These are phyloP conservation scores for Malus hybrid DNA, from an alignment of 331 rosid species.

Conservation along the genomic window DNA sequence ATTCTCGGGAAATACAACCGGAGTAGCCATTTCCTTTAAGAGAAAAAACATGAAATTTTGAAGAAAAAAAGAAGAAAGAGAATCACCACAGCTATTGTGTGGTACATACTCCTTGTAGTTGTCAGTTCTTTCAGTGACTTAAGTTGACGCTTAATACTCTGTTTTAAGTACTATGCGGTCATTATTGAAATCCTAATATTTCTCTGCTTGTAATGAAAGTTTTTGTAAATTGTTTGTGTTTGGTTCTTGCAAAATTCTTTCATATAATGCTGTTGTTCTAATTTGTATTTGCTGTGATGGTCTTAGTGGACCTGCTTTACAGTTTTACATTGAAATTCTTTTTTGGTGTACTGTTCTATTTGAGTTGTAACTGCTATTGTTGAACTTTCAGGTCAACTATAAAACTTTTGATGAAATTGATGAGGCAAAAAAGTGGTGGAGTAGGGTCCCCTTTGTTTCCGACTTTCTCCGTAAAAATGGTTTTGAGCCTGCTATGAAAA, in stretches of 20 bases:
- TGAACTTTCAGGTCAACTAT: constrained; percentile 65
- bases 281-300: not conserved
- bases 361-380: constrained; percentile 12
- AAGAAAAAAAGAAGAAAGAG: not conserved
- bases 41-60: not conserved
- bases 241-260: not conserved
- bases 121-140: not conserved
- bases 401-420: constrained; percentile 75
- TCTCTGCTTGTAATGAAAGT: not conserved
- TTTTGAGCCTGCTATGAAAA: constrained; percentile 62
- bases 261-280: not conserved
- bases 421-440: constrained; percentile 80
- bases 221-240: not conserved
- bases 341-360: not conserved
- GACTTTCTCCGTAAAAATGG: constrained; percentile 63
- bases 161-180: not conserved
- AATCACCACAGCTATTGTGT: not conserved
- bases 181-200: not conserved
- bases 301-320: not conserved
- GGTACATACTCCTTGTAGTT: not conserved
- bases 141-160: not conserved
- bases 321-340: not conserved
- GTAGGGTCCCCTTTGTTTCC: constrained; percentile 73
- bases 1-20: not conserved
- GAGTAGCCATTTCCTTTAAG: not conserved